Conservation (phyloP, 23 red algal species). For the Agarophyton chilense region DNA sequence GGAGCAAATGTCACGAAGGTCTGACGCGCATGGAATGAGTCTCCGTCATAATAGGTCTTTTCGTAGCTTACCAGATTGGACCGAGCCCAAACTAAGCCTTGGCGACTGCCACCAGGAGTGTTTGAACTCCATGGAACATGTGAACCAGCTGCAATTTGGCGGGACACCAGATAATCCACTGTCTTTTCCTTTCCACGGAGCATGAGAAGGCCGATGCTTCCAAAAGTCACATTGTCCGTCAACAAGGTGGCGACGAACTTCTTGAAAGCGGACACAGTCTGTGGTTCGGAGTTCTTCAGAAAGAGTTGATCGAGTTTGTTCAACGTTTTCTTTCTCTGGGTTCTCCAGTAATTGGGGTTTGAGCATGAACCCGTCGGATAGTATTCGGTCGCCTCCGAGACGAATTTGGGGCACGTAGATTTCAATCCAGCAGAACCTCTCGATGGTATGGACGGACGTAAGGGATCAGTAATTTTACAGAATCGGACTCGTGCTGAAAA, state of each 20-base stretch:
- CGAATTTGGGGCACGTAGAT: neutral
- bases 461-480: neutral
- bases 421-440: neutral
- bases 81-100: neutral
- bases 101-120: neutral
- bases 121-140: neutral
- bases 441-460: neutral
- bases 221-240: neutral
- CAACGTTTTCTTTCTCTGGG: neutral
- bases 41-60: neutral
- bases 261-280: neutral
- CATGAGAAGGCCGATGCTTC: neutral
- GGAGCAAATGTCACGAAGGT: neutral
- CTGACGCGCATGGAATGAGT: neutral
- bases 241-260: neutral
- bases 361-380: neutral
- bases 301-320: neutral
- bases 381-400: neutral
- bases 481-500: neutral
- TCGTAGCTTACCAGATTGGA: conserved; percentile 8
- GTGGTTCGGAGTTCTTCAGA: neutral
- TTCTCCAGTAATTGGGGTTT: neutral
- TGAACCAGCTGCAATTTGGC: neutral
- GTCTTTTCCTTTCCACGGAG: neutral
- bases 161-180: neutral